Evolutionary conservation across 2,329 filamentous ascomycete genomes (phyloP).

Genomic region (Chalara sp.): DNA sequence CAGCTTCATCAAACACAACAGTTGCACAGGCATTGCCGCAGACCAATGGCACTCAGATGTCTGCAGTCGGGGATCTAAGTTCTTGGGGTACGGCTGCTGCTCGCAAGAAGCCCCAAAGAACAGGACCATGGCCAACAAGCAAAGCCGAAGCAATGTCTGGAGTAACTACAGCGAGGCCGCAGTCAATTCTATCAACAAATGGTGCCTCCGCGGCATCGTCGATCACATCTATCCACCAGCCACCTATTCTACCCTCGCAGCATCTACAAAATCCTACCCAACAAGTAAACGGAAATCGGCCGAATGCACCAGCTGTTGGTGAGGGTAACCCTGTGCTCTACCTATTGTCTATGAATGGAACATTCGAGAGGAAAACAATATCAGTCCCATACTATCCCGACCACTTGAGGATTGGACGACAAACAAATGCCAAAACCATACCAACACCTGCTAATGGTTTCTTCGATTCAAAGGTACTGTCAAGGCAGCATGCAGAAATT

Average conservation of each 20-base stretch:
- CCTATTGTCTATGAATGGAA: conserved; percentile 85
- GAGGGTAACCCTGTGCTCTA: conserved; percentile 74
- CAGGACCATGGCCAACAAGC: conserved; percentile 55
- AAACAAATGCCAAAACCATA: conserved; percentile 94
- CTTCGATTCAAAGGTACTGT: conserved; percentile 97
- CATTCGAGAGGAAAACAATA: conserved; percentile 96
- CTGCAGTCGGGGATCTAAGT: conserved; percentile 16
- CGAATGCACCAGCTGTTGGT: conserved; percentile 24
- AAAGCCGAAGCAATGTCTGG: conserved; percentile 61
- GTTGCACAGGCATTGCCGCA: conserved; percentile 55
- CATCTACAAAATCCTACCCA: conserved; percentile 51
- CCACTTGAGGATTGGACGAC: conserved; percentile 85
- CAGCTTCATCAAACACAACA: conserved; percentile 55
- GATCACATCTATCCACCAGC: conserved; percentile 53
- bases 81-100: conserved; percentile 31
- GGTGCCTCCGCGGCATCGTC: conserved; percentile 53
- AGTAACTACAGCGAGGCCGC: conserved; percentile 53
- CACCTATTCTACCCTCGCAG: conserved; percentile 59
- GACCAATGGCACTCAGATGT: conserved; percentile 47
- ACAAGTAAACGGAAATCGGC: conserved; percentile 51
- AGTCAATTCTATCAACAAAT: conserved; percentile 52
- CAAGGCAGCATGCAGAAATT: conserved; percentile 91
- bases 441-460: conserved; percentile 89
- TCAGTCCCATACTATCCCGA: conserved; percentile 90
- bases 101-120: conserved; percentile 40